Base-by-base conservation (phyloP, 2,329 filamentous ascomycete species). In the Fusarium sp. region DNA sequence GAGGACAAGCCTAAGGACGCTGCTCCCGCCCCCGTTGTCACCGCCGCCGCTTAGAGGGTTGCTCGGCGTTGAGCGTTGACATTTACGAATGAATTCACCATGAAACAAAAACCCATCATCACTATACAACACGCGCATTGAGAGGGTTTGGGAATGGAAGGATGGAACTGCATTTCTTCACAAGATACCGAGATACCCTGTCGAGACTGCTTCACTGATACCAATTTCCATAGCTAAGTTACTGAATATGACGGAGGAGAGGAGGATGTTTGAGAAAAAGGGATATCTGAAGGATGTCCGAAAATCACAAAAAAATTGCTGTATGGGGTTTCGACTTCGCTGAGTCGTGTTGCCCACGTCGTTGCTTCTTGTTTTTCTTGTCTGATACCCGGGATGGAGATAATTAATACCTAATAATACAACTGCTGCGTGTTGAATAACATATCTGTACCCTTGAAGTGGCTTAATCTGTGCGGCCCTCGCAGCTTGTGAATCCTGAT, bases 171-270 rank as follows among this genome's bases (percentile, higher is more conserved):
- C 85, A 87, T 87, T 86, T 87, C 78, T 81, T 81, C 79, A 78
- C 79, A 81, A 82, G 81, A 82, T 82, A 82, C 81, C 83, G 83
- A 85, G 85, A 86, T 86, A 86, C 85, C 85, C 85, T 83, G 82
- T 84, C 82, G 80, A 85, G 82, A 84, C 82, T 85, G 83, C 81
- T 81, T 82, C 78, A 78, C 77, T 81, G 80, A 81, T 81, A 82
- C 80, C 80, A 81, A 74, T 80, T 80, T 81, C 73, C 73, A 80
- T 78, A 78, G 72, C 35, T 69, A 46, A 78, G 73, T 72, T 71
- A 46, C 69, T 72, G 64, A 71, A 73, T 69, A 66, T 65, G 59
- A 67, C 58, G 63, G 69, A 56, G 44, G 59, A 69, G 52, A 68
- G 48, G 53, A 64, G 65, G 72, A 73, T 67, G 61, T 56, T 55